phyloP scores from a whole-genome alignment of 371 early-diverging fungal species.

The Sporodiniella umbellata region DNA sequence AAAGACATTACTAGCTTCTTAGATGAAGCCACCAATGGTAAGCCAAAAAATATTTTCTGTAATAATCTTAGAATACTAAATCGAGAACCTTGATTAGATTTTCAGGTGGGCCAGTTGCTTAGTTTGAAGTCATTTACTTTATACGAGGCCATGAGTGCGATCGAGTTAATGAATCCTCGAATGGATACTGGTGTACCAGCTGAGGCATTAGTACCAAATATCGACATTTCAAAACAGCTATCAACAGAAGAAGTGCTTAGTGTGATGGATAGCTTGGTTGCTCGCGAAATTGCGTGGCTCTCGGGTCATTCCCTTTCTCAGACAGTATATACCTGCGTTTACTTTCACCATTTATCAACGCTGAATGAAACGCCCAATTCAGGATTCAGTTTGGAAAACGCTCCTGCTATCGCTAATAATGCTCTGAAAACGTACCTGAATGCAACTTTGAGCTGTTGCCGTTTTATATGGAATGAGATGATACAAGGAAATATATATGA shows the following conservation, averaged over 20 bases:
- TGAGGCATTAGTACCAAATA: constrained; percentile 30
- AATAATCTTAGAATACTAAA: too few species aligned
- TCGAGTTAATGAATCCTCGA: constrained; percentile 83
- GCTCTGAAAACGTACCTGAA: constrained; percentile 53
- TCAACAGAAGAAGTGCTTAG: constrained; percentile 53
- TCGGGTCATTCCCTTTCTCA: constrained; percentile 72
- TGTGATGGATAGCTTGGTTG: constrained; percentile 64
- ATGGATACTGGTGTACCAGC: constrained; percentile 77
- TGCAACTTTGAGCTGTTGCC: constrained; percentile 54
- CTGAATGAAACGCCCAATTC: constrained; percentile 26
- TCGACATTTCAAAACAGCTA: constrained; percentile 39
- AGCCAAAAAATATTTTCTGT: not conserved
- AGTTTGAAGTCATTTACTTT: constrained; percentile 60
- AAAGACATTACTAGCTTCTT: constrained; percentile 54
- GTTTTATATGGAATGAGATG: constrained; percentile 63
- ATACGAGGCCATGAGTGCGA: constrained; percentile 77
- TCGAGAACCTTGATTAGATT: too few species aligned
- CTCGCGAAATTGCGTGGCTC: constrained; percentile 71
- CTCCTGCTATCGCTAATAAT: constrained; percentile 26
- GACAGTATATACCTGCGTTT: constrained; percentile 70
- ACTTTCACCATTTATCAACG: constrained; percentile 52
- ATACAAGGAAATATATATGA: constrained; percentile 60
- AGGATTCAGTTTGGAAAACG: constrained; percentile 17
- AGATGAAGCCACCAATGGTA: constrained; percentile 55
- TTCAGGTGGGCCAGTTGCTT: constrained; percentile 64